These are phyloP conservation scores for Calonectria multiphialidica DNA, from an alignment of 2,329 filamentous ascomycete species.

Conservation along the genomic window DNA sequence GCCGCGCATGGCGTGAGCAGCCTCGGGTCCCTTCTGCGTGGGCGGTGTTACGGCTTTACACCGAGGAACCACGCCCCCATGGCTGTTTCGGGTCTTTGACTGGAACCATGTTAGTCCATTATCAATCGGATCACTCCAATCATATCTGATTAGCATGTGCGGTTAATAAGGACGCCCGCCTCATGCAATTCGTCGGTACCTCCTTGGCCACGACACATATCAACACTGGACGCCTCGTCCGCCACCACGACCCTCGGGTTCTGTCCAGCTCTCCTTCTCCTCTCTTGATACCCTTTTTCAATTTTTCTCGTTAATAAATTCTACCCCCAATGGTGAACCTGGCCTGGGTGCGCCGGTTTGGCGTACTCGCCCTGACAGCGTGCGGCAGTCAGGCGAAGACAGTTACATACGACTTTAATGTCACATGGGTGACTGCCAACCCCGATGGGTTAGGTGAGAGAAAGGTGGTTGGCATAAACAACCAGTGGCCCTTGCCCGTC, in stretches of 20 bases:
- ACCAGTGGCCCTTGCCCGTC: conserved; percentile 71
- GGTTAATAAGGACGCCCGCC: background rate
- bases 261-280: background rate
- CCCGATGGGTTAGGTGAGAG: conserved; percentile 70
- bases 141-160: background rate
- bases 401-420: conserved; percentile 69
- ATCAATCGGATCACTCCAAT: background rate
- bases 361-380: background rate
- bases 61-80: background rate
- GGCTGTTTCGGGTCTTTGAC: background rate
- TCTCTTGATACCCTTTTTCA: background rate
- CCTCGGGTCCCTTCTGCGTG: background rate
- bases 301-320: background rate
- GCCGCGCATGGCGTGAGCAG: background rate
- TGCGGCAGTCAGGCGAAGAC: conserved; percentile 45
- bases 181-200: background rate
- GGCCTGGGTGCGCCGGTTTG: background rate
- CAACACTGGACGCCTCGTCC: background rate
- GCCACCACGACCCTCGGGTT: background rate
- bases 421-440: conserved; percentile 71
- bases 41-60: background rate
- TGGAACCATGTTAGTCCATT: background rate
- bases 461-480: conserved; percentile 74
- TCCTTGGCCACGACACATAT: background rate
- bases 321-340: background rate